A percentile compares a stretch with the other conserved stretches of the same genome.
phyloP scores from a whole-genome alignment of 1,284 basidiomycete species.

The Sphaerobolus stellatus region DNA sequence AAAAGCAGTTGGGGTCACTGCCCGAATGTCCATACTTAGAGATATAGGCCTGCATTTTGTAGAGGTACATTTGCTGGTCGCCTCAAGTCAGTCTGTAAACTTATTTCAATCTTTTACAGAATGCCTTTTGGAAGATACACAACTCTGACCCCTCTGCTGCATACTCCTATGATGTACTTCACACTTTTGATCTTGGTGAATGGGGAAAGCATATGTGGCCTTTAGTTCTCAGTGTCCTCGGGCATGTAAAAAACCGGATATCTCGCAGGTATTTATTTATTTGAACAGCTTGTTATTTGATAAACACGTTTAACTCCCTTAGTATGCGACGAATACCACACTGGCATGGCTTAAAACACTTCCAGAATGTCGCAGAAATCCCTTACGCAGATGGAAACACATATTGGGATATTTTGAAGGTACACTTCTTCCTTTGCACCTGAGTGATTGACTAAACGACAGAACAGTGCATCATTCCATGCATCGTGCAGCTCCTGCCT shows the following conservation, averaged over 20 bases:
- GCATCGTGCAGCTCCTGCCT: not conserved
- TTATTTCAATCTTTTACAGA: not conserved
- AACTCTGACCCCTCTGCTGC: not conserved
- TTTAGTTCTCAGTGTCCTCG: not conserved
- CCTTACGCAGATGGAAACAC: not conserved
- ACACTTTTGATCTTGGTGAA: not conserved
- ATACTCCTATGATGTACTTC: not conserved
- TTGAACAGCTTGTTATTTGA: not conserved
- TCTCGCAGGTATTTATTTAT: not conserved
- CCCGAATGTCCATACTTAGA: not conserved
- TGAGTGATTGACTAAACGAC: not conserved
- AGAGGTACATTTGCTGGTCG: not conserved
- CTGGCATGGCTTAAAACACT: not conserved
- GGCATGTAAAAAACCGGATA: not conserved
- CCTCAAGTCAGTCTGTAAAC: not conserved
- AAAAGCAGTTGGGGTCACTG: not conserved
- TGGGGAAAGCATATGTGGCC: not conserved
- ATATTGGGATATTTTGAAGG: not conserved
- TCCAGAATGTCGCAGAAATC: not conserved
- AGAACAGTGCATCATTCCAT: not conserved
- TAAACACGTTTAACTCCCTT: not conserved
- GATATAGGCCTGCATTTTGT: not conserved
- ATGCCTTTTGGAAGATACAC: not conserved
- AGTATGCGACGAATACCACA: not conserved
- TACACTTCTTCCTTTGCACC: not conserved